phyloP scores from a whole-genome alignment of 179 eudicot genomes.

The Pouteria campechiana region DNA sequence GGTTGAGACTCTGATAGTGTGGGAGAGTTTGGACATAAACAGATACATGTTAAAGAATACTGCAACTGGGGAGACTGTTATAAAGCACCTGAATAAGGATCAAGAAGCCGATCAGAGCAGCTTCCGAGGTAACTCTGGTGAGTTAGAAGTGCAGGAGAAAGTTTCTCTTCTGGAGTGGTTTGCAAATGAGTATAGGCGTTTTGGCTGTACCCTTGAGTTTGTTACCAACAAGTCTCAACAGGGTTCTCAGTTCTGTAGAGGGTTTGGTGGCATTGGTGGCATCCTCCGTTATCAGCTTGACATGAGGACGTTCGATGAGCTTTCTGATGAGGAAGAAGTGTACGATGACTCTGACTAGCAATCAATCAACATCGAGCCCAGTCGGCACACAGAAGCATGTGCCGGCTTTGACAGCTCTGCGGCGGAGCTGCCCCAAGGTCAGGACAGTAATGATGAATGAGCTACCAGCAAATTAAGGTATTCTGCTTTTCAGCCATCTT shows the following conservation, averaged over 20 bases:
- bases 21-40: slow-evolving; percentile 11
- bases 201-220: slow-evolving; percentile 12
- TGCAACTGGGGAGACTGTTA: slow-evolving; percentile 1
- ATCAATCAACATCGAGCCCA: slow-evolving; percentile 6
- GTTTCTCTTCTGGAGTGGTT: slow-evolving; percentile 17
- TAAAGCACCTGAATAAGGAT: slow-evolving; percentile 10
- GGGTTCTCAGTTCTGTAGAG: slow-evolving; percentile 17
- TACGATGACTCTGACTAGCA: slow-evolving; percentile 16
- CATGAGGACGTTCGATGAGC: slow-evolving; percentile 15
- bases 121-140: slow-evolving; percentile 9
- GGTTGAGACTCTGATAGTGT: slow-evolving; percentile 10
- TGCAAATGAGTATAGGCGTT: slow-evolving; percentile 12
- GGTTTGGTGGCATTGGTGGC: slow-evolving; percentile 19
- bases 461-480: no score
- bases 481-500: no score
- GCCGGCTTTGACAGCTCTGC: slow-evolving; percentile 3
- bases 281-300: slow-evolving; percentile 21
- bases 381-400: slow-evolving; percentile 6
- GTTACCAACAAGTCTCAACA: slow-evolving; percentile 16
- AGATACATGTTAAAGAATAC: slow-evolving; percentile 5
- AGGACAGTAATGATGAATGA: no score
- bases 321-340: slow-evolving; percentile 14
- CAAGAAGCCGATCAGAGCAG: slow-evolving; percentile 6
- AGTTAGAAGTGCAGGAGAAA: slow-evolving; percentile 13
- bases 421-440: no score